Percentiles rank a stretch among this genome's conserved stretches.
Conservation (phyloP, 2,329 filamentous ascomycete genomes). For the Anthostomella pinea region DNA sequence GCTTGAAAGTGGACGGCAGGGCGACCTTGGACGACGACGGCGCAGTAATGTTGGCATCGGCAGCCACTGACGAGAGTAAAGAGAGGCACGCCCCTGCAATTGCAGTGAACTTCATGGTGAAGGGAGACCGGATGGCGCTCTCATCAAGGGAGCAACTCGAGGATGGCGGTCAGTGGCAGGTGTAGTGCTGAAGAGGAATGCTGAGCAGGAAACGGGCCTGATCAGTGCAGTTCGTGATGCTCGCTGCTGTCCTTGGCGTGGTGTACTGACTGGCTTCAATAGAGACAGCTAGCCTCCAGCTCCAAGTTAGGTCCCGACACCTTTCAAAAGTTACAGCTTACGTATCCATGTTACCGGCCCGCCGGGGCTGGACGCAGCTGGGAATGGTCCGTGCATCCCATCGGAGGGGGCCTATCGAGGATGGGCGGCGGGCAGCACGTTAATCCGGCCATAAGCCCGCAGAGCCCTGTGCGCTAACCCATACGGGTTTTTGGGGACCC, state of each 20-base stretch:
- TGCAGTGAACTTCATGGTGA: constrained; percentile 47
- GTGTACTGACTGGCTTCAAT: constrained; percentile 9
- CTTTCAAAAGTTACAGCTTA: constrained; percentile 30
- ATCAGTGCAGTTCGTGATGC: constrained; percentile 7
- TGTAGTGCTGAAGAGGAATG: constrained; percentile 13
- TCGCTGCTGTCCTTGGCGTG: constrained; percentile 11
- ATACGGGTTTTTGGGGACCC: no score
- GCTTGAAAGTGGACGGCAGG: constrained; percentile 68
- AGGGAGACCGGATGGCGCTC: constrained; percentile 23
- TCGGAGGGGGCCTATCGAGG: constrained; percentile 8
- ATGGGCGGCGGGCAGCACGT: no score
- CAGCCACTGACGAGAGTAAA: constrained; percentile 49
- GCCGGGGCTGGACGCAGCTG: not conserved
- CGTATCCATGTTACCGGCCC: constrained; percentile 29
- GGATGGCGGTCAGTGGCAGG: constrained; percentile 6
- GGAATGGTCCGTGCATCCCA: constrained; percentile 18
- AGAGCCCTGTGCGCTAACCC: no score
- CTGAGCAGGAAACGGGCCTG: constrained; percentile 11
- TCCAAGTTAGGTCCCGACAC: constrained; percentile 20
- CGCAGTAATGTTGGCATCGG: constrained; percentile 25
- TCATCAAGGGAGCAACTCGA: constrained; percentile 32
- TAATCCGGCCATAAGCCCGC: no score
- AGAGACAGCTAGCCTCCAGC: constrained; percentile 20
- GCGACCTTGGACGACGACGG: constrained; percentile 55
- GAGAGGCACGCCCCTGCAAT: constrained; percentile 58